Conservation (phyloP, 1,284 basidiomycete species). For the Trametes sp. region DNA sequence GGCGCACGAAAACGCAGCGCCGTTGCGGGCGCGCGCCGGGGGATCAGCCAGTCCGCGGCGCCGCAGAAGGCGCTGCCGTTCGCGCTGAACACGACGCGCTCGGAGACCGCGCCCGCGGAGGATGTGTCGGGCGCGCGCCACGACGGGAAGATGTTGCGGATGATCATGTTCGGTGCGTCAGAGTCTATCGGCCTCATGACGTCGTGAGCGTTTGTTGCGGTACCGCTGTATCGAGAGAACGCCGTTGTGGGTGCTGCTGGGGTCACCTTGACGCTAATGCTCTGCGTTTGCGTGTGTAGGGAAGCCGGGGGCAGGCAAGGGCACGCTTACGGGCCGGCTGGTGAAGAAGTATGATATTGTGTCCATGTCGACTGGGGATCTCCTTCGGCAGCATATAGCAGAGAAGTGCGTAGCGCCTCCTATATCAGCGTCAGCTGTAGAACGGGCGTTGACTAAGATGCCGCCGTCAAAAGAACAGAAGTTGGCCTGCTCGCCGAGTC, state of each 20-base stretch:
- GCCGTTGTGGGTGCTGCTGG: neutral
- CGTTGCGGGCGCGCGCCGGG: slow-evolving; percentile 23
- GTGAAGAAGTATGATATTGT: slow-evolving; percentile 80
- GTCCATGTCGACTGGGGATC: slow-evolving; percentile 81
- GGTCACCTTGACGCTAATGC: too few species aligned
- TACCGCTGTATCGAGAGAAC: too few species aligned
- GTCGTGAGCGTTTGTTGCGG: slow-evolving; percentile 4
- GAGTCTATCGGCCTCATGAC: slow-evolving; percentile 1
- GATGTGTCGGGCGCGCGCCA: slow-evolving; percentile 36
- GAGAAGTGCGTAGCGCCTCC: slow-evolving; percentile 55
- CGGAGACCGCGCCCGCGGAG: slow-evolving; percentile 41
- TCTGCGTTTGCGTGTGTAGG: slow-evolving; percentile 18
- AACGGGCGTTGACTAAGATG: neutral
- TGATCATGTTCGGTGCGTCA: slow-evolving; percentile 76
- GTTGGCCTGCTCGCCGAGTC: slow-evolving; percentile 77
- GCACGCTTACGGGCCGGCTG: slow-evolving; percentile 77
- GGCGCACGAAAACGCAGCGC: neutral
- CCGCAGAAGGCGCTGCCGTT: slow-evolving; percentile 58
- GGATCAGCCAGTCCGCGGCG: slow-evolving; percentile 50
- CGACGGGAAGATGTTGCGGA: slow-evolving; percentile 57
- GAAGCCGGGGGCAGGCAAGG: slow-evolving; percentile 83
- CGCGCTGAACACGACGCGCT: slow-evolving; percentile 53
- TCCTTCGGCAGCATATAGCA: slow-evolving; percentile 81
- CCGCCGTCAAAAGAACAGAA: slow-evolving; percentile 56
- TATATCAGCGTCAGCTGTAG: too few species aligned